Base-by-base conservation (phyloP, 192 early-diverging fungal genomes). In the Coemansia sp. region DNA sequence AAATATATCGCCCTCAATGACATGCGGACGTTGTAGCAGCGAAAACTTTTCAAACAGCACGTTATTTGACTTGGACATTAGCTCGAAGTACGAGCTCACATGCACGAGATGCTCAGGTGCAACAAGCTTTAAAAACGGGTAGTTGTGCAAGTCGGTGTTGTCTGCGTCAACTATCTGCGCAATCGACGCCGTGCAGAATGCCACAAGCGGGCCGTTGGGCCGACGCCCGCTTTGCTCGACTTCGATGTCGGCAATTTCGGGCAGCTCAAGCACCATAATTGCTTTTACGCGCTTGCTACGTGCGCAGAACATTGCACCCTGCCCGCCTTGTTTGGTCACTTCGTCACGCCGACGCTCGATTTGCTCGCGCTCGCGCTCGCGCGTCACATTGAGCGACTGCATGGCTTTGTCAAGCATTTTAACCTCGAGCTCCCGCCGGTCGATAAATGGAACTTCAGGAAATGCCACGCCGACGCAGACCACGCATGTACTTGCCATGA, bases 401-500 rank as follows among this genome's bases (percentile, higher is more conserved):
- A 76, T 76, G 0, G 75, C 69, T 19, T 65, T 68, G 55, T 76
- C 75, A 17, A 76, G 75, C 69, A 71, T 70, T 47, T 76, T 68
- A 38, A 76, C 75, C 54, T 76, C 75, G 4, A 76, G 65, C 65
- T 71, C 69, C 14, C 67, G 68, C 10, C 67, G 56, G 29, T 52
- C 53, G 1, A 51, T 43, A 50, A 65, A 71, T n/a, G 75, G 75
- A 19, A 68, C 37, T 14, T 71, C 75, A 37, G 69, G 75, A 25
- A 71, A 76, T 5, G 62, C 75, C 39, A 76, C 32, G 6, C 50
- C 65, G 1, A 76, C 47, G 11, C 62, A 65, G 8, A 76, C 59
- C 5, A 76, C 56, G 62, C 68, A 76, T 64, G 66, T 76, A 48
- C 71, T 69, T 24, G 67, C 70, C 45, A 67, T 76, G 65, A 76